Evolutionary conservation across 2,329 filamentous ascomycete species (phyloP).

Genomic region (Fusarium tanahbumbuense): DNA sequence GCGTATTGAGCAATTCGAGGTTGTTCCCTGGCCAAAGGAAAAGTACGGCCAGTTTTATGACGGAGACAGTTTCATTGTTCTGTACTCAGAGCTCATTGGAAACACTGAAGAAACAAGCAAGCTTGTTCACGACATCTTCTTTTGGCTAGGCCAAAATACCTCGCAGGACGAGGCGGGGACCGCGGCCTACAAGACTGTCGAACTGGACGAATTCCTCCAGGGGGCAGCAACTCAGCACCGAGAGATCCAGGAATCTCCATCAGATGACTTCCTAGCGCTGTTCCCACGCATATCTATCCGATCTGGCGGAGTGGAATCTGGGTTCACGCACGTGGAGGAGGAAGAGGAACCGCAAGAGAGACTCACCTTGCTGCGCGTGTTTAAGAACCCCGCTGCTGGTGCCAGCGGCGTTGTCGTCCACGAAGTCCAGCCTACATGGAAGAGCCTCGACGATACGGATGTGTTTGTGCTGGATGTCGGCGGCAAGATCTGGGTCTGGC

Average conservation of each 20-base stretch:
- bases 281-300: slow-evolving; percentile 72
- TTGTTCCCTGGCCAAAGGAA: slow-evolving; percentile 69
- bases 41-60: slow-evolving; percentile 72
- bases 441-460: slow-evolving; percentile 72
- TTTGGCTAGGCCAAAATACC: slow-evolving; percentile 75
- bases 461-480: slow-evolving; percentile 73
- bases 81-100: slow-evolving; percentile 68
- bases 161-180: slow-evolving; percentile 76
- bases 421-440: slow-evolving; percentile 71
- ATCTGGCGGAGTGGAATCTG: slow-evolving; percentile 69
- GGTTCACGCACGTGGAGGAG: slow-evolving; percentile 72
- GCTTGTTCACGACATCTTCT: slow-evolving; percentile 74
- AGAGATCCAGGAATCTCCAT: slow-evolving; percentile 70
- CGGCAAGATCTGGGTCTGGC: slow-evolving; percentile 77
- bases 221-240: slow-evolving; percentile 73
- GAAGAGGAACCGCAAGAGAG: slow-evolving; percentile 56
- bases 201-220: slow-evolving; percentile 74
- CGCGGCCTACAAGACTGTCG: slow-evolving; percentile 77
- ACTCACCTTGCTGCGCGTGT: slow-evolving; percentile 69
- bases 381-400: slow-evolving; percentile 66
- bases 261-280: slow-evolving; percentile 68
- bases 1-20: slow-evolving; percentile 75
- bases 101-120: slow-evolving; percentile 56
- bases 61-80: slow-evolving; percentile 75
- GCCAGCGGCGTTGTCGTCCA: slow-evolving; percentile 67